phyloP scores from a whole-genome alignment of 768 basidiomycete species.

The Sistotremastrum niveocremeum region DNA sequence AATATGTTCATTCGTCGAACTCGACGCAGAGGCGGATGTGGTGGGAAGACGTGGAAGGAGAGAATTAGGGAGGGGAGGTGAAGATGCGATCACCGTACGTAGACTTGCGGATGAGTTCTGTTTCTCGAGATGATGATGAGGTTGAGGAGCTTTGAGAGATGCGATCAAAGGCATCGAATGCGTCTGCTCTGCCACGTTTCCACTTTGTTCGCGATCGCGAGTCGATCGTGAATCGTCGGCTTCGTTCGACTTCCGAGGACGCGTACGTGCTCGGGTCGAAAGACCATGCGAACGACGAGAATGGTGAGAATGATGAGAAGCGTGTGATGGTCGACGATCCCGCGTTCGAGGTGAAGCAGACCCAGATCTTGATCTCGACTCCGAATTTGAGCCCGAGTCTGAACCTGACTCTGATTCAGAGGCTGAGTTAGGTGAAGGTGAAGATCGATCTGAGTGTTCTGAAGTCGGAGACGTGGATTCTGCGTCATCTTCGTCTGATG shows the following conservation, averaged over 20 bases:
- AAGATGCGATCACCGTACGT: conserved; percentile 46
- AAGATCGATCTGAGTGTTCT: conserved; percentile 39
- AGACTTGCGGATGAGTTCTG: conserved; percentile 55
- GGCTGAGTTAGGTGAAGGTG: conserved; percentile 13
- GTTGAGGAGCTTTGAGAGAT: conserved; percentile 33
- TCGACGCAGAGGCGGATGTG: too few species aligned
- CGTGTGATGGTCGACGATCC: conserved; percentile 3
- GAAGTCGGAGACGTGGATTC: conserved; percentile 47
- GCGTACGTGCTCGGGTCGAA: too few species aligned
- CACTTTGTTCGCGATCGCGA: conserved; percentile 10
- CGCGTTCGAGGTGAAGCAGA: conserved; percentile 3
- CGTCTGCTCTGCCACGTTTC: background rate
- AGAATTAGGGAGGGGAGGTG: too few species aligned
- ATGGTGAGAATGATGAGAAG: too few species aligned
- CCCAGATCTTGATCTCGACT: conserved; percentile 1
- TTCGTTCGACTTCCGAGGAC: conserved; percentile 11
- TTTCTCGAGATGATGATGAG: conserved; percentile 19
- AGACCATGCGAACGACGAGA: too few species aligned
- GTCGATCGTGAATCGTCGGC: conserved; percentile 21
- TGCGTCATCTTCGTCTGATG: conserved; percentile 32
- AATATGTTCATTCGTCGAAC: too few species aligned
- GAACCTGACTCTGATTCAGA: conserved; percentile 21
- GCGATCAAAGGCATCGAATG: conserved; percentile 21
- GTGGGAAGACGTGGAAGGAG: too few species aligned
- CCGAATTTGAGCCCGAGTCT: conserved; percentile 19